Evolutionary conservation across 1,284 basidiomycete genomes (phyloP).

Genomic region (Melanopsichium pennsylvanicum): DNA sequence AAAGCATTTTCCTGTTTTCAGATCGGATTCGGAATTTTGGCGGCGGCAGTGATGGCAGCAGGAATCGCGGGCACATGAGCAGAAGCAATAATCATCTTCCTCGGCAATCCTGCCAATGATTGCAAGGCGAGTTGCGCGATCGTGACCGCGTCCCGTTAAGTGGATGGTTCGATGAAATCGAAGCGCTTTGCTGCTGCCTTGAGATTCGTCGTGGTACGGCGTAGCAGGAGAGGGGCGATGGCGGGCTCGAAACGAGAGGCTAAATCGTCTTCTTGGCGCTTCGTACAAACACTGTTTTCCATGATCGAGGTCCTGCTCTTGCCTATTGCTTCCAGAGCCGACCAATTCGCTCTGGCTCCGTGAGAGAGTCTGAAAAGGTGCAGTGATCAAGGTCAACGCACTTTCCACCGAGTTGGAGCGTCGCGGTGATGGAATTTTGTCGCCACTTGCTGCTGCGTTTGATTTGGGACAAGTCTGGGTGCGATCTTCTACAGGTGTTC

Average conservation of each 20-base stretch:
- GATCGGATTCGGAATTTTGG: background rate
- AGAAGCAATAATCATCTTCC: background rate
- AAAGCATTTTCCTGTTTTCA: too few relatives aligned
- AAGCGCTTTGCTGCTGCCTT: background rate
- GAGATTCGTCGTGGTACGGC: background rate
- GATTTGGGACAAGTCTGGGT: background rate
- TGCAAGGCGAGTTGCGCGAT: background rate
- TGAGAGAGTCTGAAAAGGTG: background rate
- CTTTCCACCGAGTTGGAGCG: background rate
- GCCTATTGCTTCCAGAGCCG: background rate
- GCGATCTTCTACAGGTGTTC: conserved; percentile 2
- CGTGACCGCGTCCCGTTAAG: background rate
- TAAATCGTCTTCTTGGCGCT: background rate
- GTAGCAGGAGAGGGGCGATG: too few relatives aligned
- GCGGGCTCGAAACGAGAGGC: conserved; percentile 3
- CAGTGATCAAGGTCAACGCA: conserved; percentile 4
- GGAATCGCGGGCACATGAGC: too few relatives aligned
- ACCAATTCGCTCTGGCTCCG: background rate
- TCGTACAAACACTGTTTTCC: background rate
- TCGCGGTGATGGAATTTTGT: conserved; percentile 12
- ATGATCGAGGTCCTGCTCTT: conserved; percentile 2
- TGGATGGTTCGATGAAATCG: background rate
- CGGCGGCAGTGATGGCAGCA: background rate
- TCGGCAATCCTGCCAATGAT: background rate
- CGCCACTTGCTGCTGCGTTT: background rate